A percentile compares a stretch with the other conserved stretches of the same genome.
Conservation (phyloP, 306 rosid species). For the Pterocarpus macrocarpus region DNA sequence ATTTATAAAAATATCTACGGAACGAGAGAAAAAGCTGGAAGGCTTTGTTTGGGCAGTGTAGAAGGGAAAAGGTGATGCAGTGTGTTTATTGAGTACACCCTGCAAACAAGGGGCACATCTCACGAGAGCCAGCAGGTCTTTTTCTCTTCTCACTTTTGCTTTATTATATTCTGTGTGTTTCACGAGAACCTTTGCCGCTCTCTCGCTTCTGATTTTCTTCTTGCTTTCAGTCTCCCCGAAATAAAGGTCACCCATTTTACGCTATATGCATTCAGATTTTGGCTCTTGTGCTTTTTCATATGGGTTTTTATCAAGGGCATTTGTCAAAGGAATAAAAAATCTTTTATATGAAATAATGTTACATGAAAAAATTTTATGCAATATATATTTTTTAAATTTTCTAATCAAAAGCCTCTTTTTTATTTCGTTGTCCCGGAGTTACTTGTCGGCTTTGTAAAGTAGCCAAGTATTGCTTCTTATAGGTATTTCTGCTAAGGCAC, state of each 20-base stretch:
- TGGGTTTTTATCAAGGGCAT: no score
- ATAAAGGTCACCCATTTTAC: constrained; percentile 49
- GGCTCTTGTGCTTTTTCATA: constrained; percentile 59
- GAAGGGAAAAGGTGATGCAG: constrained; percentile 56
- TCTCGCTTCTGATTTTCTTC: constrained; percentile 44
- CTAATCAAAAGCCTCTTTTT: background rate
- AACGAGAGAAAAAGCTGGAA: constrained; percentile 51
- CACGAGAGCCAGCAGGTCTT: constrained; percentile 50
- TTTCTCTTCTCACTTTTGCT: constrained; percentile 38
- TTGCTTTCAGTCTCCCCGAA: constrained; percentile 62
- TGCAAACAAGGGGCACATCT: constrained; percentile 77
- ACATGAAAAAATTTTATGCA: no score
- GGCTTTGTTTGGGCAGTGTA: constrained; percentile 61
- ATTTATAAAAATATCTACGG: background rate
- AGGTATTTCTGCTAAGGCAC: constrained; percentile 27
- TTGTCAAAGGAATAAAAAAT: no score
- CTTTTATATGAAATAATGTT: no score
- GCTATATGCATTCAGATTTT: constrained; percentile 49
- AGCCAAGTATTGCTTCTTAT: constrained; percentile 41
- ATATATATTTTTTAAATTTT: no score
- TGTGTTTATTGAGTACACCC: constrained; percentile 60
- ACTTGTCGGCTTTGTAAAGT: constrained; percentile 59
- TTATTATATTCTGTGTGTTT: constrained; percentile 61
- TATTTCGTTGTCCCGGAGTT: constrained; percentile 44
- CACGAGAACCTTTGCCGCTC: constrained; percentile 52